Evolutionary conservation across 768 basidiomycete genomes (phyloP).

Genomic region (Lactifluus piperatus): DNA sequence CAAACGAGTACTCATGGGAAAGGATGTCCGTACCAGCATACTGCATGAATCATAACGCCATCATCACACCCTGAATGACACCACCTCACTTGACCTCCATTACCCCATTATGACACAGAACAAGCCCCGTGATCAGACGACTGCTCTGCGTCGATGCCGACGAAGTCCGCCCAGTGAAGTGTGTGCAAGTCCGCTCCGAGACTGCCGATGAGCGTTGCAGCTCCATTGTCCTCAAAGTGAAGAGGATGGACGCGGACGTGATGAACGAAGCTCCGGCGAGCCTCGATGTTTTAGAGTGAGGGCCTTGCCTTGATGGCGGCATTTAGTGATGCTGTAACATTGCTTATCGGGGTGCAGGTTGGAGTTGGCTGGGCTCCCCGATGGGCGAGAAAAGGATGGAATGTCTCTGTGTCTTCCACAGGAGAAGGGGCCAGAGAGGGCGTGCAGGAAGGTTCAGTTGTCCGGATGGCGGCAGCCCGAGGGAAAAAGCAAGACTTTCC

Average conservation of each 20-base stretch:
- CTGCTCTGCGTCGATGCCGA: constrained; percentile 28
- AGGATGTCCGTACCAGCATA: not conserved
- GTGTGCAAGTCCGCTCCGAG: not conserved
- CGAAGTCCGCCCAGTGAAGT: constrained; percentile 27
- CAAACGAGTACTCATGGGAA: not conserved
- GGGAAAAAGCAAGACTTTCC: too few species aligned
- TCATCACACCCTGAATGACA: not conserved
- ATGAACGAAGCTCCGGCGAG: constrained; percentile 38
- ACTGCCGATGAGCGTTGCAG: not conserved
- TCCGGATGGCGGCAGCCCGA: too few species aligned
- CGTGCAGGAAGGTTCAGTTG: too few species aligned
- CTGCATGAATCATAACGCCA: not conserved
- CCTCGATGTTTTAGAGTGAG: too few species aligned
- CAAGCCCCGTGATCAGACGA: constrained; percentile 24
- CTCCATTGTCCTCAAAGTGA: constrained; percentile 10
- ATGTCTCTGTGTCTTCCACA: not conserved
- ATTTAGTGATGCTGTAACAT: constrained; percentile 33
- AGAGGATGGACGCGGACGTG: constrained; percentile 26
- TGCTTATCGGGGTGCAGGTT: constrained; percentile 23
- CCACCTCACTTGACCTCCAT: not conserved
- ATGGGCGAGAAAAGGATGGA: constrained; percentile 6
- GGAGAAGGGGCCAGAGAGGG: not conserved
- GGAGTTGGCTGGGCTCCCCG: not conserved
- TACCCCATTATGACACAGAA: constrained; percentile 24
- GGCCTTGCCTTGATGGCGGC: constrained; percentile 22